Percentiles rank a stretch among this genome's conserved stretches.
Evolutionary conservation across 169 alveolate genomes (phyloP).

Genomic region (Perkinsus olseni): DNA sequence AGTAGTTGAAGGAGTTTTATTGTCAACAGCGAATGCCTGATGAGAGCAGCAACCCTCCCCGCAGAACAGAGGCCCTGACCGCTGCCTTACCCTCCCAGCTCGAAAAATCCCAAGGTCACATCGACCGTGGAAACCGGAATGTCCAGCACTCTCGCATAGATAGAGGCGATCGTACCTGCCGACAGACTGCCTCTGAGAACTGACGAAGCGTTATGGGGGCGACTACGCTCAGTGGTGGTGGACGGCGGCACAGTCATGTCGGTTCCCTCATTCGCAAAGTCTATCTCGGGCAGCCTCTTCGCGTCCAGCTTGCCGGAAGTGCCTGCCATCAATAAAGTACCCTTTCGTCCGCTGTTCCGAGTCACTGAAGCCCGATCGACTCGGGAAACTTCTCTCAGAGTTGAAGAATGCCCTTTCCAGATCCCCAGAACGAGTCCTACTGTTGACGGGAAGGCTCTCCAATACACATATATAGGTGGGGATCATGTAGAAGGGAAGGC

Average conservation of each 20-base stretch:
- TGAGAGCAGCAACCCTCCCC: background rate
- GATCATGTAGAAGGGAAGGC: background rate
- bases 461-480: background rate
- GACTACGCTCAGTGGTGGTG: background rate
- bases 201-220: too few relatives aligned
- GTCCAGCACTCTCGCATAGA: background rate
- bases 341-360: background rate
- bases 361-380: too few relatives aligned
- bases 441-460: background rate
- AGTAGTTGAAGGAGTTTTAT: background rate
- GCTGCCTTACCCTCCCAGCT: background rate
- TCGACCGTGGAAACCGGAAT: background rate
- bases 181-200: too few relatives aligned
- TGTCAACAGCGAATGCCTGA: background rate
- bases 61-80: background rate
- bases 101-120: background rate
- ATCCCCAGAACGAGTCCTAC: too few relatives aligned
- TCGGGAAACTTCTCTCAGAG: too few relatives aligned
- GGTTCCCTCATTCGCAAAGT: background rate
- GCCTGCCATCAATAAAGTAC: background rate
- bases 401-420: too few relatives aligned
- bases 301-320: background rate
- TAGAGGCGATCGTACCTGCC: background rate
- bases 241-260: background rate
- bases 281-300: background rate